Evolutionary conservation across 805 yeast species (phyloP).

Genomic region (Candida taoyuanica): DNA sequence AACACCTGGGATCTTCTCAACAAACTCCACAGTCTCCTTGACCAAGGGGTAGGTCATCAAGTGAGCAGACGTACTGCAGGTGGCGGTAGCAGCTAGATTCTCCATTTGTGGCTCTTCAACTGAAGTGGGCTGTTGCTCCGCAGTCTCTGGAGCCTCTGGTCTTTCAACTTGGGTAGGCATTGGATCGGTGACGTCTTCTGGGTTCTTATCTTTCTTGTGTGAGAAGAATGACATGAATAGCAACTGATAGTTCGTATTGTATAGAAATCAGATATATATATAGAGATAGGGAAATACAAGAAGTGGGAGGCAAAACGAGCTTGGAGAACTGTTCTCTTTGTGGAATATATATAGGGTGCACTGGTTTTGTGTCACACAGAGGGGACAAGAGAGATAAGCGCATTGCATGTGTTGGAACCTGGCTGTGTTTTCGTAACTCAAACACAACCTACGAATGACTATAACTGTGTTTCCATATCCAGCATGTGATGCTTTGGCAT

Average conservation of each 20-base stretch:
- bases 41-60: slow-evolving; percentile 46
- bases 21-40: slow-evolving; percentile 34
- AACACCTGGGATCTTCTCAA: slow-evolving; percentile 35
- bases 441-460: too few relatives aligned
- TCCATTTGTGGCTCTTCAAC: neutral
- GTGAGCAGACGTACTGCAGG: slow-evolving; percentile 29
- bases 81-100: neutral
- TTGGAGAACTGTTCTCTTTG: too few relatives aligned
- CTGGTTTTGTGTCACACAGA: neutral
- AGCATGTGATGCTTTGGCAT: too few relatives aligned
- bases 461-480: too few relatives aligned
- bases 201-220: slow-evolving; percentile 2
- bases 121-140: too few relatives aligned
- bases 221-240: slow-evolving; percentile 5
- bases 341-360: too few relatives aligned
- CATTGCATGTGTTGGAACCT: neutral
- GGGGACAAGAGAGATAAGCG: neutral
- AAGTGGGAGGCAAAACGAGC: too few relatives aligned
- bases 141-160: neutral
- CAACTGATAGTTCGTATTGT: neutral
- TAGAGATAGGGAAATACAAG: too few relatives aligned
- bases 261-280: neutral
- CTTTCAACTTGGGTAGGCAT: neutral
- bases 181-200: neutral
- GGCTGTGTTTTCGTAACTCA: too few relatives aligned